Base-by-base conservation (phyloP, 306 rosid genomes). In the Cucumis melo region DNA sequence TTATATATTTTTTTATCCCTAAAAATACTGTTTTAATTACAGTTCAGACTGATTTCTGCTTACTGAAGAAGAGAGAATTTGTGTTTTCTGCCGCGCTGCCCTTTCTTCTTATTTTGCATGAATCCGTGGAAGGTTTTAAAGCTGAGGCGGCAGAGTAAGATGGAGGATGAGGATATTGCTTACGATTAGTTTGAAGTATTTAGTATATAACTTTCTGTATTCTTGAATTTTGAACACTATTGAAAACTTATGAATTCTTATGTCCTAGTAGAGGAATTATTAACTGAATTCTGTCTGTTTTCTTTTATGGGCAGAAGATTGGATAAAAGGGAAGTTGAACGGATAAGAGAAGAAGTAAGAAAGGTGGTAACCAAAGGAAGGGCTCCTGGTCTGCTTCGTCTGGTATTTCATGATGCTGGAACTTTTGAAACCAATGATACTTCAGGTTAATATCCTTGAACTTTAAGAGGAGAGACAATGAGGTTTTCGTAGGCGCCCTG, bases 391-490 rank as follows among this genome's bases (percentile, higher is more conserved):
- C 85, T 92, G 74, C 99, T 94, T 81, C 97, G 97, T 41, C 54
- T 92, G 84, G 99, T 92, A 67, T 94, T 94, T 80, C 99, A 92
- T 24, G 97, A 92, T 78, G 96, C 99, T 0, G 99, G 97, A 75
- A 90, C 99, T 73, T 94, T 87, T 85, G 93, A 89, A 50, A 75
- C 80, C 39, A 81, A 81, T 81, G 91, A 88, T 41, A 82, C 81
- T 78, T 84, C 96, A 79, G 96, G 96, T 92, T 54, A 5, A 72
- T 15, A 24, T 71, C 23, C 59, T 71, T 71, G 27, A 32, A 46
- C 53, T 71, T 42, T 71, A 46, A 46, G 14, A 23, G 19, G 74
- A 44, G 13, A 68, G 32, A 7, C 7, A n/a, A 46, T 46, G 73
- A 67, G n/a, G 12, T 67, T 67, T 42, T 39, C 74, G 12, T 41